These are phyloP conservation scores for Ceratobasidium sp. DNA, from an alignment of 1,284 basidiomycete genomes.

Conservation along the genomic window DNA sequence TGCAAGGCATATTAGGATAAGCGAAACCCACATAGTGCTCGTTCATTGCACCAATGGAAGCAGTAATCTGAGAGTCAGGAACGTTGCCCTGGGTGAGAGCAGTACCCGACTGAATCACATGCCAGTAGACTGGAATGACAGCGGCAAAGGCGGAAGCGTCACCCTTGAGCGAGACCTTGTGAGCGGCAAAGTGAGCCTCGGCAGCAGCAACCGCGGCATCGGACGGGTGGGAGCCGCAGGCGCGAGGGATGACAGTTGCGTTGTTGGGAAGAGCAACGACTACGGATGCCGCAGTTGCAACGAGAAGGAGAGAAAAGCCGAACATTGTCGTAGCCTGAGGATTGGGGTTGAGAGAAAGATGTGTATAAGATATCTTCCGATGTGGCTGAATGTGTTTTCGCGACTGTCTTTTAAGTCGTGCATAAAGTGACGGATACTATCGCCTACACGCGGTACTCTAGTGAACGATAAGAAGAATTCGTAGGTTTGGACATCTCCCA, in stretches of 20 bases:
- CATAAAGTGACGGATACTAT: no score
- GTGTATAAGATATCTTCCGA: no score
- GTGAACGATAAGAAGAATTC: no score
- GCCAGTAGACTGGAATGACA: constrained; percentile 39
- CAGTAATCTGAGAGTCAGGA: constrained; percentile 38
- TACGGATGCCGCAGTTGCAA: not conserved
- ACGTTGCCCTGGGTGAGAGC: constrained; percentile 40
- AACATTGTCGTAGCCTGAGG: not conserved
- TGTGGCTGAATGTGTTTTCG: not conserved
- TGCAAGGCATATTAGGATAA: constrained; percentile 54
- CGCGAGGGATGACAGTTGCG: not conserved
- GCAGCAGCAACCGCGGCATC: constrained; percentile 26
- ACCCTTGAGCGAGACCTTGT: constrained; percentile 26
- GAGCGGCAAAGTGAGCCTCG: constrained; percentile 50
- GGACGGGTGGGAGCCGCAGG: not conserved
- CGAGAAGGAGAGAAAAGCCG: not conserved
- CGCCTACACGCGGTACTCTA: no score
- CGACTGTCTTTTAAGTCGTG: no score
- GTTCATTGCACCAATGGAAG: constrained; percentile 46
- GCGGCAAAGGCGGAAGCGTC: constrained; percentile 29
- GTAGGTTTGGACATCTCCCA: no score
- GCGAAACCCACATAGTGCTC: constrained; percentile 50
- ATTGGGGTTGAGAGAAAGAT: not conserved
- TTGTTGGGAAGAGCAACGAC: constrained; percentile 14
- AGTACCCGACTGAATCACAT: constrained; percentile 39